Evolutionary conservation across 2,329 filamentous ascomycete genomes (phyloP), one percentile per base, ranked within the genome.

Genomic region (Fusarium papillatum): DNA sequence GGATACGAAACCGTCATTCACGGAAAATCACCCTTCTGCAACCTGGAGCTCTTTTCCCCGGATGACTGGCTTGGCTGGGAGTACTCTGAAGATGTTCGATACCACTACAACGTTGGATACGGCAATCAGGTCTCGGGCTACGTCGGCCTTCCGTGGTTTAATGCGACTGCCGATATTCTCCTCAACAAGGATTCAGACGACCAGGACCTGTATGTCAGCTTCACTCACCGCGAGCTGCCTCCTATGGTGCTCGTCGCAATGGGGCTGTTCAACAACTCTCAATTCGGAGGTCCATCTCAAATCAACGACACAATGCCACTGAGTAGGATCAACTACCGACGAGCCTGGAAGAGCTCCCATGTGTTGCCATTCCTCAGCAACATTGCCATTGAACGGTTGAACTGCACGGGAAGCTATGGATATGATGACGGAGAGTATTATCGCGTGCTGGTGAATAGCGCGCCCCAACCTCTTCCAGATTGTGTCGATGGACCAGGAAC

Each of bases 231-330:
- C 24, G 92, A 94, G 80, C 84, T 94, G 4, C 92, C 92, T 2
- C 92, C 93, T 1, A 92, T 91, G 70, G 90, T 93, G 2, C 83
- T 92, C 2, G 92, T 93, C 2, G 91, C 92, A 0, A 87, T 94
- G 82, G 92, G 92, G 0, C 85, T 94, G 7, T 94, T 93, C 86
- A 94, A 94, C 85, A 93, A 93, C 82, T 92, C 90, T 5, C 87
- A 85, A 0, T 89, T 88, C 71, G 88, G 88, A 13, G 84, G 65
- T 61, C 86, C 88, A 68, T 81, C 88, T 17, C 71, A 79, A 17
- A 83, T 91, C 75, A 93, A 93, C 74, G 88, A 87, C 62, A 93
- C 92, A 4, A 93, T 94, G 89, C 92, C 92, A 0, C 83, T 89
- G 0, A 87, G 90, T 72, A 85, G 86, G 29, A 90, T 93, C 79